Evolutionary conservation across 2,329 filamentous ascomycete genomes (phyloP).

Genomic region (Penicillium sp.): DNA sequence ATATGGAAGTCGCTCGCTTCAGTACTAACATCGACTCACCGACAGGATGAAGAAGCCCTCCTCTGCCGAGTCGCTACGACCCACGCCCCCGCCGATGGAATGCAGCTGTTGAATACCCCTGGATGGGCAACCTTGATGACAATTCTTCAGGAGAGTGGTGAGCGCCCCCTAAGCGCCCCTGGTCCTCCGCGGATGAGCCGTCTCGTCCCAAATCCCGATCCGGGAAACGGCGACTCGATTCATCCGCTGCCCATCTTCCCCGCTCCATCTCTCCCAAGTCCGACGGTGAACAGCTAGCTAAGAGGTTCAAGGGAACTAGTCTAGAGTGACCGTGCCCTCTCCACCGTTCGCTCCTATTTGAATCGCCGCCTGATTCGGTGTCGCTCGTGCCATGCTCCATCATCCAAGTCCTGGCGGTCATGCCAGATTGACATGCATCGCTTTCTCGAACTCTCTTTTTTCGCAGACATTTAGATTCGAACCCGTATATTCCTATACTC

Average conservation of each 20-base stretch:
- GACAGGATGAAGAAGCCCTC: conserved; percentile 79
- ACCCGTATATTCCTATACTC: neutral
- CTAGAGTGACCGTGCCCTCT: conserved; percentile 37
- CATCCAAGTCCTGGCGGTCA: neutral
- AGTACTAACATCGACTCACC: conserved; percentile 13
- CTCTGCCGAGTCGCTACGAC: conserved; percentile 78
- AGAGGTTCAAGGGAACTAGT: conserved; percentile 60
- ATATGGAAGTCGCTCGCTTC: neutral
- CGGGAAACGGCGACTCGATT: conserved; percentile 25
- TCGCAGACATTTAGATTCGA: neutral
- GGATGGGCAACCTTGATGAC: conserved; percentile 92
- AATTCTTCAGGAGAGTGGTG: conserved; percentile 95
- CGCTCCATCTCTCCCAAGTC: conserved; percentile 39
- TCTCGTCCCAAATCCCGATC: conserved; percentile 30
- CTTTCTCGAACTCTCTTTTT: neutral
- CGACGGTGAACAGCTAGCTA: conserved; percentile 58
- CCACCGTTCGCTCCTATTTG: conserved; percentile 7
- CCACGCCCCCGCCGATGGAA: conserved; percentile 73
- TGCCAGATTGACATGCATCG: neutral
- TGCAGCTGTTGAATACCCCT: conserved; percentile 76
- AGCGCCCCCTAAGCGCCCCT: conserved; percentile 75
- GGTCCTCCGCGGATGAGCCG: conserved; percentile 41
- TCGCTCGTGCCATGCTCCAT: neutral
- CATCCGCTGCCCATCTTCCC: conserved; percentile 23
- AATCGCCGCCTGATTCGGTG: neutral